Evolutionary conservation across 2,329 filamentous ascomycete genomes (phyloP).

Genomic region (Fusarium pseudocircinatum): DNA sequence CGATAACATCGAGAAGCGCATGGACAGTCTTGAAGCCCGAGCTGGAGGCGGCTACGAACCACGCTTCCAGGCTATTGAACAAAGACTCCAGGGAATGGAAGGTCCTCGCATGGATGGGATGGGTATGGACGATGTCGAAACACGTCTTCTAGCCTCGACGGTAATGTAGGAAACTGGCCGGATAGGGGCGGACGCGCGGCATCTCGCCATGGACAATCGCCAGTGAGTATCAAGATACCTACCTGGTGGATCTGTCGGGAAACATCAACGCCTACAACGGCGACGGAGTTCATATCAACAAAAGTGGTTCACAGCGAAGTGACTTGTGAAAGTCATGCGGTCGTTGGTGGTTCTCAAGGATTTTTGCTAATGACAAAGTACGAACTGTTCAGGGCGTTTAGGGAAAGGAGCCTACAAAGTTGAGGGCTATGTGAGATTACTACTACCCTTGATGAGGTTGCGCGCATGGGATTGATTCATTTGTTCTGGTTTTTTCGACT

Average conservation of each 20-base stretch:
- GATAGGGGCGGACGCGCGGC: slow-evolving; percentile 21
- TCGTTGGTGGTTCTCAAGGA: slow-evolving; percentile 34
- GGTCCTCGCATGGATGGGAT: slow-evolving; percentile 55
- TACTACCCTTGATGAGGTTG: slow-evolving; percentile 41
- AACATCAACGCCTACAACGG: slow-evolving; percentile 2
- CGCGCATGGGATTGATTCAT: slow-evolving; percentile 37
- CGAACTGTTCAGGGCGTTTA: slow-evolving; percentile 43
- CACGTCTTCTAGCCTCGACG: slow-evolving; percentile 54
- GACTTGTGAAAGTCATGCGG: slow-evolving; percentile 28
- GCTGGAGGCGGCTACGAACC: slow-evolving; percentile 54
- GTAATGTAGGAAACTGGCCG: slow-evolving; percentile 52
- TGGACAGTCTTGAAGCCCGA: slow-evolving; percentile 62
- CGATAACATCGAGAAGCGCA: slow-evolving; percentile 63
- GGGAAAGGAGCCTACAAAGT: slow-evolving; percentile 43
- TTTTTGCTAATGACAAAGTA: slow-evolving; percentile 42
- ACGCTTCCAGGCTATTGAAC: slow-evolving; percentile 56
- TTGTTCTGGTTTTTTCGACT: slow-evolving; percentile 17
- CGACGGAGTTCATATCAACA: slow-evolving; percentile 12
- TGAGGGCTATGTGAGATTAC: slow-evolving; percentile 40
- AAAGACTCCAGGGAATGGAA: slow-evolving; percentile 54
- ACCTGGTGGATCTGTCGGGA: background rate
- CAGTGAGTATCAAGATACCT: slow-evolving; percentile 6
- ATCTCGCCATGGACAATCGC: background rate
- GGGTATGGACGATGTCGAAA: slow-evolving; percentile 58
- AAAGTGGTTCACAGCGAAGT: slow-evolving; percentile 25